phyloP scores from a whole-genome alignment of 345 rosid genomes.

The Eucalyptus melliodora region DNA sequence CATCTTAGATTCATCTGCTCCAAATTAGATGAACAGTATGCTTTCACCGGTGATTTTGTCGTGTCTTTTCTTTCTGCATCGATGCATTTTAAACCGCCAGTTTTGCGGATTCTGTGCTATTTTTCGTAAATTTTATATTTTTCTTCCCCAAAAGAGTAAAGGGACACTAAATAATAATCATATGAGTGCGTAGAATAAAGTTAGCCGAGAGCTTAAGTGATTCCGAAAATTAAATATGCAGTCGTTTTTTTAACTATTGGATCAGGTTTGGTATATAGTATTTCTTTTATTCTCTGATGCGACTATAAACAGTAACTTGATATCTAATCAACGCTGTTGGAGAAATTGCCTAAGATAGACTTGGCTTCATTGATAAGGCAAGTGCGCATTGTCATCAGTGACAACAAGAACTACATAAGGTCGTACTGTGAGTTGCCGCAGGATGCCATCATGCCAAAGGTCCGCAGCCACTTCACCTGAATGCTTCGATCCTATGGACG shows the following conservation, averaged over 20 bases:
- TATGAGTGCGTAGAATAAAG: background rate
- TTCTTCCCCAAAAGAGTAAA: background rate
- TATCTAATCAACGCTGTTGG: background rate
- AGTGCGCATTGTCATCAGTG: background rate
- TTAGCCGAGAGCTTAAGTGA: background rate
- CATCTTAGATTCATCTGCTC: background rate
- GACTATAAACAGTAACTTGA: background rate
- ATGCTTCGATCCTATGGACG: background rate
- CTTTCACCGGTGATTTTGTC: background rate
- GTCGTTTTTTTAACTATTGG: background rate
- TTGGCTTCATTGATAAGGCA: background rate
- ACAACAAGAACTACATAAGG: background rate
- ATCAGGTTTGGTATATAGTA: fast-evolving
- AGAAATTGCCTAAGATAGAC: background rate
- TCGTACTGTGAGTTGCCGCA: background rate
- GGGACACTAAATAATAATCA: background rate
- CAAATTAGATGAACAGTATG: background rate
- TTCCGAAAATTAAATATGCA: background rate
- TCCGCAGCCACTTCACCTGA: background rate
- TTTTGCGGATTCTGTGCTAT: background rate
- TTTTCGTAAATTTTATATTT: background rate
- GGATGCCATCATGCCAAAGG: background rate
- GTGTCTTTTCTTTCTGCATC: background rate
- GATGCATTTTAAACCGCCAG: background rate
- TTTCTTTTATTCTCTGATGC: background rate